Percentiles rank a stretch among this genome's conserved stretches.
Evolutionary conservation across 1,284 basidiomycete genomes (phyloP).

Genomic region (Austroboletus olivaceoglutinosus): DNA sequence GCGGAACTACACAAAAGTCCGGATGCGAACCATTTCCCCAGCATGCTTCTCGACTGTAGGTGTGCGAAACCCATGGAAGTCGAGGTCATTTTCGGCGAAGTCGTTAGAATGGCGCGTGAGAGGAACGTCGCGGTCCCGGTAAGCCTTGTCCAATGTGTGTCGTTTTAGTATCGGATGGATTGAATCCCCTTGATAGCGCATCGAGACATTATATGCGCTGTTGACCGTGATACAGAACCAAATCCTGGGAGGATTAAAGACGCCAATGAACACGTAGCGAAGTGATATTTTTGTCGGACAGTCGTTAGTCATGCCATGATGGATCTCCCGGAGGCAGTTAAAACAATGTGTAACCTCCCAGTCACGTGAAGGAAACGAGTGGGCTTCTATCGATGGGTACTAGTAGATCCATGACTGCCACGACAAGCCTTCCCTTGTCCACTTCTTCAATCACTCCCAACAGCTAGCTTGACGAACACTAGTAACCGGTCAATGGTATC

Average conservation of each 20-base stretch:
- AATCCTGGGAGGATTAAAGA: constrained; percentile 35
- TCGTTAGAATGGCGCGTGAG: constrained; percentile 51
- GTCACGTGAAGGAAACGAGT: too few species aligned
- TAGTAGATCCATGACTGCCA: too few species aligned
- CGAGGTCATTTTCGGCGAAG: constrained; percentile 62
- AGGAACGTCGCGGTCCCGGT: constrained; percentile 52
- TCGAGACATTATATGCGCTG: constrained; percentile 51
- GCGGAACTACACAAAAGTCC: constrained; percentile 39
- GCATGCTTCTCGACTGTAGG: constrained; percentile 62
- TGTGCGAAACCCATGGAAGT: constrained; percentile 59
- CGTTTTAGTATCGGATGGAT: background rate
- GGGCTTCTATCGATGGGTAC: too few species aligned
- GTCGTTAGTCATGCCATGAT: too few species aligned
- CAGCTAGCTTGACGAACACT: background rate
- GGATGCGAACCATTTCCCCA: constrained; percentile 49
- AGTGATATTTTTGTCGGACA: background rate
- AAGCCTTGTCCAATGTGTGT: constrained; percentile 20
- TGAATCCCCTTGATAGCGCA: constrained; percentile 35
- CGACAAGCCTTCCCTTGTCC: too few species aligned
- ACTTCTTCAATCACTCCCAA: too few species aligned
- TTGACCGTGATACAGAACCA: constrained; percentile 54
- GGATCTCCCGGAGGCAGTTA: too few species aligned
- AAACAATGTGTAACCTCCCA: too few species aligned
- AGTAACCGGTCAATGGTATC: too few species aligned
- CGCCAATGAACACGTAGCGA: background rate